Evolutionary conservation across 345 rosid species (phyloP).

Genomic region (Hibiscus mutabilis): DNA sequence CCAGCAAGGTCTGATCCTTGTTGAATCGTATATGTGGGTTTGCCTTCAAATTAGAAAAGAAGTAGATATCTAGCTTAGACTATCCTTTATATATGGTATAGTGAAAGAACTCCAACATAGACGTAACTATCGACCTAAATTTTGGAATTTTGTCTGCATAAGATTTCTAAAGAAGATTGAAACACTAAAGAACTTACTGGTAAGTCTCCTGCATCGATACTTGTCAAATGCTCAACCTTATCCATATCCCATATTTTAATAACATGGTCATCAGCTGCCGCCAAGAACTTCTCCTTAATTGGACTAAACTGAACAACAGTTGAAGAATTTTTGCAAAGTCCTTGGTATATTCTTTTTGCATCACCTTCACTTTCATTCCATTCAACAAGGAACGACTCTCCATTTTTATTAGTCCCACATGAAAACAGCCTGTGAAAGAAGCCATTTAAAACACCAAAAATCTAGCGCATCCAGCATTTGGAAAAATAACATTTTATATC

Average conservation of each 20-base stretch:
- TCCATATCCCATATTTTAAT: conserved; percentile 36
- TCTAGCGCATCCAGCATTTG: background rate
- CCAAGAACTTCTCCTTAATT: conserved; percentile 27
- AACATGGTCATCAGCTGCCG: conserved; percentile 32
- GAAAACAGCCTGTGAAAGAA: conserved; percentile 26
- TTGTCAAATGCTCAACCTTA: conserved; percentile 25
- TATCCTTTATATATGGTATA: background rate
- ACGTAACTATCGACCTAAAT: background rate
- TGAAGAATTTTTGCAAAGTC: conserved; percentile 21
- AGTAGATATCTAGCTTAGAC: background rate
- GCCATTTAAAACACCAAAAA: background rate
- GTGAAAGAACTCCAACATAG: background rate
- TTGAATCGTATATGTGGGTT: conserved; percentile 30
- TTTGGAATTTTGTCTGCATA: background rate
- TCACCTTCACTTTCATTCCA: conserved; percentile 33
- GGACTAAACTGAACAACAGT: conserved; percentile 24
- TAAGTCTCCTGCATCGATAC: conserved; percentile 30
- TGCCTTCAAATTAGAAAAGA: conserved; percentile 21
- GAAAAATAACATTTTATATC: background rate
- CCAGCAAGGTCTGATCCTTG: conserved; percentile 26
- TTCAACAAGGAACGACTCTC: conserved; percentile 40
- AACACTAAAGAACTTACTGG: conserved; percentile 29
- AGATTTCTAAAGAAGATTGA: background rate
- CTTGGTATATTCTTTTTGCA: conserved; percentile 28
- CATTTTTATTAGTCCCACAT: conserved; percentile 28